A percentile compares a stretch with the other conserved stretches of the same genome.
phyloP scores from a whole-genome alignment of 345 rosid species.

The Eucalyptus sideroxylon region DNA sequence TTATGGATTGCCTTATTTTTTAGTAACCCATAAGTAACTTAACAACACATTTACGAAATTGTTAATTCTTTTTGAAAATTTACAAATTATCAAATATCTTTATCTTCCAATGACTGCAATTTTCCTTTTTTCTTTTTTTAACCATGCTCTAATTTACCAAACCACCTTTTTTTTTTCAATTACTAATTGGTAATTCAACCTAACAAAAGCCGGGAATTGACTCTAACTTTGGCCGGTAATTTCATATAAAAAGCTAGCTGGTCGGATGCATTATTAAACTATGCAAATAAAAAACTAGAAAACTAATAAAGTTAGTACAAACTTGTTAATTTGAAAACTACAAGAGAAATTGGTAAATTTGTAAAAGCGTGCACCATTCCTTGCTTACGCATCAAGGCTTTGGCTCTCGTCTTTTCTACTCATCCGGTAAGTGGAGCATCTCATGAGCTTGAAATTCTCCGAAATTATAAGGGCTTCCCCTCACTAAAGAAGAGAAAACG shows the following conservation, averaged over 20 bases:
- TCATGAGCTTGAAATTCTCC: not conserved
- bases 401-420: not conserved
- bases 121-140: rapidly evolving
- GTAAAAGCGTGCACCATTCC: not conserved
- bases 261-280: not conserved
- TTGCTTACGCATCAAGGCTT: not conserved
- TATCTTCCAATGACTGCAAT: not conserved
- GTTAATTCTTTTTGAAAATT: not conserved
- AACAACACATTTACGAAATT: not conserved
- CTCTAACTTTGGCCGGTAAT: not conserved
- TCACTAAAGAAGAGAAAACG: not conserved
- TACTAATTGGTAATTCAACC: not conserved
- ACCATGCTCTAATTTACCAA: not conserved
- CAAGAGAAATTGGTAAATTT: rapidly evolving
- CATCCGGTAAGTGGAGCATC: not conserved
- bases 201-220: not conserved
- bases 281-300: not conserved
- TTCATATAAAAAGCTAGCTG: not conserved
- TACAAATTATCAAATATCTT: not conserved
- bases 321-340: not conserved
- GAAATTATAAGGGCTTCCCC: not conserved
- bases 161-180: not conserved
- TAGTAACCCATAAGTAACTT: not conserved
- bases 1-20: not conserved
- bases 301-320: not conserved